Conservation (phyloP, 1,139 yeast species). For the Arxiozyma telluris region DNA sequence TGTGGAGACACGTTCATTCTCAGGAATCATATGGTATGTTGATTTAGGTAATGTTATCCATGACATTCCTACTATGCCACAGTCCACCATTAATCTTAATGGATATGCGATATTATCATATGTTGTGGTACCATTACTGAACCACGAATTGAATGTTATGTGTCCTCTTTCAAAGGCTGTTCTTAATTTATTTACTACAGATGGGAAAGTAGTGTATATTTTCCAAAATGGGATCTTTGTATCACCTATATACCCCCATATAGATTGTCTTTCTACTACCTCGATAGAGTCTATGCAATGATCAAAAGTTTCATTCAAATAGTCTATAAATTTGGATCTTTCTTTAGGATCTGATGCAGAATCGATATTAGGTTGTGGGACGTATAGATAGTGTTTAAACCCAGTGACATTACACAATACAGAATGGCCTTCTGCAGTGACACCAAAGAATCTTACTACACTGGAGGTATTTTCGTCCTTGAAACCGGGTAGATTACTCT, state of each 20-base stretch:
- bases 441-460: constrained; percentile 81
- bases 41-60: constrained; percentile 87
- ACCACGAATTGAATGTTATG: constrained; percentile 55
- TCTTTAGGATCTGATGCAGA: constrained; percentile 39
- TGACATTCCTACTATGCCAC: constrained; percentile 90
- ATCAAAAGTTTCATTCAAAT: constrained; percentile 43
- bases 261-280: constrained; percentile 63
- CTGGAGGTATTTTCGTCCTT: constrained; percentile 35
- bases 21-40: constrained; percentile 45
- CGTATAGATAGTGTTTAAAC: constrained; percentile 82
- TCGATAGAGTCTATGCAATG: constrained; percentile 47
- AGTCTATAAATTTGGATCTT: constrained; percentile 43
- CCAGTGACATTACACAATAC: constrained; percentile 86
- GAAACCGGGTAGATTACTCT: constrained; percentile 45
- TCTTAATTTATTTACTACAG: constrained; percentile 57
- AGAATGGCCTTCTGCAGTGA: constrained; percentile 78
- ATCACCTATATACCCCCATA: constrained; percentile 89
- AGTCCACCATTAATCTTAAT: constrained; percentile 83
- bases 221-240: constrained; percentile 72
- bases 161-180: constrained; percentile 80
- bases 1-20: constrained; percentile 44
- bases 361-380: constrained; percentile 68
- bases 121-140: constrained; percentile 51
- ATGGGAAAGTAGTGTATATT: constrained; percentile 57
- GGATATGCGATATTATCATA: constrained; percentile 87